These are phyloP conservation scores for Aspergillus ochraceus DNA, from an alignment of 2,329 filamentous ascomycete species.

Conservation along the genomic window DNA sequence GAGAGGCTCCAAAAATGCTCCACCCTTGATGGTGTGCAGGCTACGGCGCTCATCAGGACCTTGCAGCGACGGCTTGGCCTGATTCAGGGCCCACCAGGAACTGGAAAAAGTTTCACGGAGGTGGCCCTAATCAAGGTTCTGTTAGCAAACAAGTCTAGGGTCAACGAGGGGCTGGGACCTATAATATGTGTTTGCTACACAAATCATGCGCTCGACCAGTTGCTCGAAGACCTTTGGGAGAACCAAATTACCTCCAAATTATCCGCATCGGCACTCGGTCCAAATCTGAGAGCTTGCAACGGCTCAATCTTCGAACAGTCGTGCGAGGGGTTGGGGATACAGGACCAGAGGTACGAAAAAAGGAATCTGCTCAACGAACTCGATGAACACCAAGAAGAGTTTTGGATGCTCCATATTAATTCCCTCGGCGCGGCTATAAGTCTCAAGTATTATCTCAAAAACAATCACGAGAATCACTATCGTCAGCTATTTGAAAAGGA, in stretches of 20 bases:
- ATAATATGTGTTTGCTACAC: slow-evolving; percentile 53
- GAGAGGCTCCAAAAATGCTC: no score
- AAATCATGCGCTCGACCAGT: slow-evolving; percentile 57
- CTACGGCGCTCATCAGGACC: no score
- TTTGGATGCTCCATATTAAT: slow-evolving; percentile 11
- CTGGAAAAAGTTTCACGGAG: no score
- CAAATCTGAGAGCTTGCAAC: slow-evolving; percentile 54
- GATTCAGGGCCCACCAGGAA: no score
- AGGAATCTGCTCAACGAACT: slow-evolving; percentile 6
- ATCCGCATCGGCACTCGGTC: slow-evolving; percentile 63
- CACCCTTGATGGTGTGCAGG: no score
- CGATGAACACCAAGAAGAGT: slow-evolving; percentile 14
- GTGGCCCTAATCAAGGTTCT: no score
- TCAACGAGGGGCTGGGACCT: slow-evolving; percentile 39
- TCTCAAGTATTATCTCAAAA: background rate
- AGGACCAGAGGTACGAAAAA: slow-evolving; percentile 27
- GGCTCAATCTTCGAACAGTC: slow-evolving; percentile 50
- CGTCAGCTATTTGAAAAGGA: no score
- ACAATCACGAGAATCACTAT: no score
- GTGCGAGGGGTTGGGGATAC: slow-evolving; percentile 37
- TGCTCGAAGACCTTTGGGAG: slow-evolving; percentile 60
- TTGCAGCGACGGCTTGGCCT: no score
- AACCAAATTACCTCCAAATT: slow-evolving; percentile 38
- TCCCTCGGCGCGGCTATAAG: slow-evolving; percentile 1
- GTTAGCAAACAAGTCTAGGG: no score